A percentile compares a stretch with the other conserved stretches of the same genome.
Evolutionary conservation across 2,329 filamentous ascomycete species (phyloP).

Genomic region (Colletotrichum kahawae): DNA sequence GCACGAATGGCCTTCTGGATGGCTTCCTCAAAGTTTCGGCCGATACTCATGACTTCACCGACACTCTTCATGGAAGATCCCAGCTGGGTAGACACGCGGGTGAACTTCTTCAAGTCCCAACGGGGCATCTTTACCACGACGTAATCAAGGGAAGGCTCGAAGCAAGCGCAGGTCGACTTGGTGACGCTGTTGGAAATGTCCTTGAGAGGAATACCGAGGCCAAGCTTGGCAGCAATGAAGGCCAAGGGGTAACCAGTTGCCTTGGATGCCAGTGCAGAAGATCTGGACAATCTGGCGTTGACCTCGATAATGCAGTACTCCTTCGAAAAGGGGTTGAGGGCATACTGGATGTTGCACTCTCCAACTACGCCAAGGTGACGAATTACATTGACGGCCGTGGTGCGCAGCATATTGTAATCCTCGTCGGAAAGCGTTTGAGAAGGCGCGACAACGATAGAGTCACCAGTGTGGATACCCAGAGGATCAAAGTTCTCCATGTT

Average conservation of each 20-base stretch:
- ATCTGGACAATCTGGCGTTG: constrained; percentile 94
- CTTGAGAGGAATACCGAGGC: constrained; percentile 92
- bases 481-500: constrained; percentile 99
- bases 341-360: constrained; percentile 99
- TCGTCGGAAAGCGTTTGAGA: constrained; percentile 97
- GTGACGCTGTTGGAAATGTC: constrained; percentile 97
- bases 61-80: constrained; percentile 99
- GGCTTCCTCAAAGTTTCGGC: constrained; percentile 94
- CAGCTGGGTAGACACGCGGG: constrained; percentile 91
- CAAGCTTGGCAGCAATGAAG: constrained; percentile 96
- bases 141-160: constrained; percentile 97
- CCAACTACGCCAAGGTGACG: constrained; percentile 96
- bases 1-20: constrained; percentile 97
- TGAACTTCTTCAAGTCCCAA: constrained; percentile 99
- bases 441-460: constrained; percentile 96
- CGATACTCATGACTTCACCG: constrained; percentile 98
- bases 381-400: constrained; percentile 96
- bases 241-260: constrained; percentile 95
- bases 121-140: constrained; percentile 98
- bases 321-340: constrained; percentile 89
- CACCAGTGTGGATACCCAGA: constrained; percentile 95
- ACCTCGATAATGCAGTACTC: constrained; percentile 99
- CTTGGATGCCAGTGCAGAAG: constrained; percentile 94
- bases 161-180: constrained; percentile 94
- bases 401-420: constrained; percentile 99